Evolutionary conservation across 225 moss, liverwort and hornwort species (phyloP), one percentile per base, ranked within the genome.

Genomic region (Ulota crispa): DNA sequence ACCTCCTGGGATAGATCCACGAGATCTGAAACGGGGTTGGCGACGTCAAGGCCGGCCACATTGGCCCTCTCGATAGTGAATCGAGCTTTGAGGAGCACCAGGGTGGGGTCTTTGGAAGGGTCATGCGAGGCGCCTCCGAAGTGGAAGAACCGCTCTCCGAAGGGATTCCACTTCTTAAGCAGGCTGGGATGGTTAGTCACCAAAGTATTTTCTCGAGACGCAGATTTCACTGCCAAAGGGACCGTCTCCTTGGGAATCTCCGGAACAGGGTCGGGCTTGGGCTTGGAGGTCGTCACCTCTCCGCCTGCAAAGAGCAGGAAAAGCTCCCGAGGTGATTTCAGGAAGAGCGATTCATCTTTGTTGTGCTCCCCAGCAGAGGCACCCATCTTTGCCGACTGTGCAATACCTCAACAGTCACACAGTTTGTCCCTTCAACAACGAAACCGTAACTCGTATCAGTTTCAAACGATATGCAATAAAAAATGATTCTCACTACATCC

Each of bases 251-350:
- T 84, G 30, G 79, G 23, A 21, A 62, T 15, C 19, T 86, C 89
- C 27, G 89, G 89, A 37, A 89, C 24, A 24, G 84, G 84, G 41
- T 89, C 89, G 1, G 86, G 84, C 34, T 76, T 82, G 23, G 89
- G 89, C 82, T 89, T 89, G 68, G 75, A 62, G 24, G 84, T 84
- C 7, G 86, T 84, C 56, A 84, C 84, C 68, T 89, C 86, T 31
- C 86, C 89, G 8, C 86, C 89, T 13, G 68, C 61, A 64, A 80
- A 89, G 54, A 89, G 86, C 86, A 86, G 68, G 11, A 76, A 21
- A 13, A 86, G 82, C 77, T 89, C 89, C 64, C 55, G 63, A 3
- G 86, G 86, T 0, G 88, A 88, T 61, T 85, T 85, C 57, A 70
- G 68, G 32, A 83, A 81, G 20, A 80, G 53, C 7, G 61, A 59